These are phyloP conservation scores for Starmerella gropengiesseri DNA, from an alignment of 805 yeast species.

Conservation along the genomic window DNA sequence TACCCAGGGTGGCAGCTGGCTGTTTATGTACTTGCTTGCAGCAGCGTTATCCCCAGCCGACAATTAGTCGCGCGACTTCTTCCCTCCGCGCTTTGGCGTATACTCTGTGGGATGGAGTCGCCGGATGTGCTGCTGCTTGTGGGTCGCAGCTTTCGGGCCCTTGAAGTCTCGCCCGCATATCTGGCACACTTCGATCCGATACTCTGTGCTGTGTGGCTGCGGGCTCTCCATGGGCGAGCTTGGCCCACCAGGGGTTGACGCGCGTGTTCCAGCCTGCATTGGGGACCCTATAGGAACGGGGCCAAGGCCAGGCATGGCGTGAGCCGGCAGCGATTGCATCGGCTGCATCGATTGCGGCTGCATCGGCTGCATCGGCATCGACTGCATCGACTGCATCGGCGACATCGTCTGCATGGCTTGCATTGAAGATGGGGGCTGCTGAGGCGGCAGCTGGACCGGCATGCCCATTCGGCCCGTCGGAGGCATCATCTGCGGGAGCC, in stretches of 20 bases:
- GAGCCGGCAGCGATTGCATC: not conserved
- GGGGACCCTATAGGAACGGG: not conserved
- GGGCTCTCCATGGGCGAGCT: conserved; percentile 14
- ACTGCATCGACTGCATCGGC: not conserved
- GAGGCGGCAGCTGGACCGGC: not conserved
- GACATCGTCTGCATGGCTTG: not conserved
- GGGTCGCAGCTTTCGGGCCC: conserved; percentile 40
- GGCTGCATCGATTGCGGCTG: not conserved
- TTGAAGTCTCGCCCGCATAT: conserved; percentile 36
- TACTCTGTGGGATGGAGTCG: conserved; percentile 38
- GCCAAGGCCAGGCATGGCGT: not conserved
- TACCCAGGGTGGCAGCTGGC: not conserved
- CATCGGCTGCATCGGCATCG: conserved; percentile 1
- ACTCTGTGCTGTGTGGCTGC: conserved; percentile 11
- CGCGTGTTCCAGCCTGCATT: conserved; percentile 7
- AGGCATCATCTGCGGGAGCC: not conserved
- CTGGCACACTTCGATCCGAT: conserved; percentile 33
- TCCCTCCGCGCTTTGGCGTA: conserved; percentile 39
- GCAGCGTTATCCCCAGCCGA: no score
- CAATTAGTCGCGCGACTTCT: conserved; percentile 24
- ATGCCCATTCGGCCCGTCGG: not conserved
- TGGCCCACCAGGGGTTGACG: conserved; percentile 13
- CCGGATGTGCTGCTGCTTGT: conserved; percentile 40
- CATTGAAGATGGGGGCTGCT: not conserved
- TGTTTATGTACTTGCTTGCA: no score